Base-by-base conservation (phyloP, 2,329 filamentous ascomycete genomes). In the Cladosporium colombiae region DNA sequence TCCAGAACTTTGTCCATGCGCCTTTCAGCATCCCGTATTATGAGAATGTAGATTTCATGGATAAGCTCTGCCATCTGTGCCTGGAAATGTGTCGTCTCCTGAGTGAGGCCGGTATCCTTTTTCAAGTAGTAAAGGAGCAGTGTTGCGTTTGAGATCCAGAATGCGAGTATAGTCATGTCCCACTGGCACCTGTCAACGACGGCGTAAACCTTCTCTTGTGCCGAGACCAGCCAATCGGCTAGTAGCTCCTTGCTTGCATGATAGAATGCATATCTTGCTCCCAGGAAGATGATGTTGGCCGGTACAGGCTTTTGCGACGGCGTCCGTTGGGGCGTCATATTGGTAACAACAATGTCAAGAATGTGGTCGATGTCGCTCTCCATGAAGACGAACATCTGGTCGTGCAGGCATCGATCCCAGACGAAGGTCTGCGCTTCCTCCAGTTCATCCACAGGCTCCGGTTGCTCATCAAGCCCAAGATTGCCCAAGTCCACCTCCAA, bases 301-400 rank as follows among this genome's bases (percentile, higher is more conserved):
- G 95, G 95, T 0, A 99, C 93, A 0, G 95, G 95, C 73, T 99
- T 99, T 76, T 99, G 95, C n/a, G 93, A 91, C 0, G 93, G 92
- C 33, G 94, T 97, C 72, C 95, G 86, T 79, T 97, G 93, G 1
- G 95, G 95, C 0, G 92, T 96, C 95, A 99, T 98, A 74, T 95
- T 94, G 68, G 94, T 98, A 75, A 99, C 96, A 75, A 98, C 89
- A 64, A 98, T 95, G 75, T 97, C 91, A 70, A 99, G 85, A 73
- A 99, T 97, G 66, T 90, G 89, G 66, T 94, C 91, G 61, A 99
- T 85, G 75, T 99, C 94, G 75, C 88, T 90, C 71, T 98, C 94
- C 77, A 99, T 95, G 77, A 99, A 99, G 44, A 99, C 95, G 76
- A 99, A 99, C 95, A 99, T 99, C 77, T 99, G 95, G 76, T 99